Evolutionary conservation across 192 early-diverging fungal species (phyloP), one percentile per base, ranked within the genome.

Genomic region (Gigaspora rosea): DNA sequence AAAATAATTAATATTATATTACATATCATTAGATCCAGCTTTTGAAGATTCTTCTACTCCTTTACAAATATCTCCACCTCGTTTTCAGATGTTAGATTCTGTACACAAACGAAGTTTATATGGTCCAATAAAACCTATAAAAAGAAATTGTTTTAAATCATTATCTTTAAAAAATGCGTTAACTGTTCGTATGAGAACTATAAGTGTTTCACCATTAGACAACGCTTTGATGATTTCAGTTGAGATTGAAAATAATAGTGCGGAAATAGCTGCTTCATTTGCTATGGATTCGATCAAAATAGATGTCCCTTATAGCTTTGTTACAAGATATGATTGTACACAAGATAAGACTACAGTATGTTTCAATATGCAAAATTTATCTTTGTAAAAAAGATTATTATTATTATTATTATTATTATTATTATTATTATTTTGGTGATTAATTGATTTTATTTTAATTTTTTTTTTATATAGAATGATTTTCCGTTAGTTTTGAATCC

Each of bases 171-270:
- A 86, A 12, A 82, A 85, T 9, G 85, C 85, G 10, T 56, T 90
- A 13, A 87, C 81, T 59, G 85, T 88, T 12, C 81, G 85, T 63
- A 90, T 90, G 85, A 58, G 87, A 41, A 87, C 88, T 0, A 90
- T 86, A 11, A 82, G 83, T 49, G 83, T 85, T 9, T 88, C 86
- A 2, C 82, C 86, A 7, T 81, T 79, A 35, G 88, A 90, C 11
- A 88, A 88, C 51, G 79, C 81, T 4, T 71, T 90, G 27, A 90
- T 88, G 84, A 90, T 90, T 87, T 90, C 87, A 0, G 84, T 90
- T 15, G 87, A 88, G 62, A 65, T 90, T 9, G 88, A 90, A 79
- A 56, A 56, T 5, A 90, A 90, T 63, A 83, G 86, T 36, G 78
- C 75, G 10, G 86, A 85, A 20, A 80, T 80, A 8, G 82, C 82